Evolutionary conservation across 1,139 yeast genomes (phyloP), one percentile per base, ranked within the genome.

Genomic region (Nakaseomyces kungkrabaensis): DNA sequence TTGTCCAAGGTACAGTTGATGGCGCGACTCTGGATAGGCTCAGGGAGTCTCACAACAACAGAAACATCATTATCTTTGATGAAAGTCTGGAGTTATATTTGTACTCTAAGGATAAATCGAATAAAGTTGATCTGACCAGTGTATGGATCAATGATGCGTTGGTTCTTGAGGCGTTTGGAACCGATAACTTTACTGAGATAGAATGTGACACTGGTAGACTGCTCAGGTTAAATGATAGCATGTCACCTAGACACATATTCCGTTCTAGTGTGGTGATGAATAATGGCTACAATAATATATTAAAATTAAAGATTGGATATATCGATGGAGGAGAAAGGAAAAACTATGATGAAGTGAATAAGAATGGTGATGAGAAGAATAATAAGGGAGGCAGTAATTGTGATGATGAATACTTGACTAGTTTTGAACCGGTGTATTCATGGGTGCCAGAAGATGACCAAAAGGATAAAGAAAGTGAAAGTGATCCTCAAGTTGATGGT

Each of bases 261-360:
- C 54, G 57, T 48, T 61, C 65, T 11, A 62, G 59, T 36, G 60
- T 62, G 5, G 66, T 61, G 1, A 62, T 64, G 68, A 64, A 63
- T 50, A 63, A 63, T 52, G 67, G 66, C 3, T 58, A 59, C 48
- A 58, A 59, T 45, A 64, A 64, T 48, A 41, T 52, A n/a, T 59
- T 62, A 6, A 56, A 46, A 26, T 53, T 62, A 38, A 26, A 45
- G 37, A 38, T 62, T n/a, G 49, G 50, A 17, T 59, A 57, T 38
- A 11, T 27, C 7, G 17, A 38, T 24, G 42, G 5, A 6, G 42
- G 42, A 11, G 31, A 38, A 7, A 25, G 41, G 17, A 7, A 24
- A 8, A 25, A 9, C 9, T n/a, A 10, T 9, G 7, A 38, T 4
- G 31, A 25, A 4, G 11, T 13, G 13, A 24, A 9, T 6, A 8